These are phyloP conservation scores for Adiantum capillusveneris DNA, from an alignment of 75 land plant genomes.

Conservation along the genomic window DNA sequence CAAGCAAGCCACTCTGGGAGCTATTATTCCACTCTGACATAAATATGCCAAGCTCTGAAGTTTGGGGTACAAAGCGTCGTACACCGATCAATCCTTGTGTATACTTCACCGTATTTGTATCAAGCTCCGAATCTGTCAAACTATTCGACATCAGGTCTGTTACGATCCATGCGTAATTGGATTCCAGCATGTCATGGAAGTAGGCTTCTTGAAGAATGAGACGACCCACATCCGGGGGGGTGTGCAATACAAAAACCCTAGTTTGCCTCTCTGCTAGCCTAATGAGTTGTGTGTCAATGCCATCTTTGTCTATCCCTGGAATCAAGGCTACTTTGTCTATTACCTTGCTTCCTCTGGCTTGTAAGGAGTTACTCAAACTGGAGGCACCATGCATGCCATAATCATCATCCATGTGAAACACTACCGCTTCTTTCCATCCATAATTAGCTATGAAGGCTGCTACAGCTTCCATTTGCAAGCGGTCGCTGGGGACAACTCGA, in stretches of 20 bases:
- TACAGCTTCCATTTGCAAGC: slow-evolving; percentile 18
- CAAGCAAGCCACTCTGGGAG: background rate
- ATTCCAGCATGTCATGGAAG: background rate
- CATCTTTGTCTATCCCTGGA: background rate
- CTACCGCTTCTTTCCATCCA: slow-evolving; percentile 22
- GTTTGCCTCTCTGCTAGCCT: background rate
- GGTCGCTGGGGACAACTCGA: slow-evolving; percentile 21
- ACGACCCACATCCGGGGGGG: background rate
- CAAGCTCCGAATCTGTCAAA: background rate
- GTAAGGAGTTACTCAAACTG: background rate
- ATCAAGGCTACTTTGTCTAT: background rate
- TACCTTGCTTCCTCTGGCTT: background rate
- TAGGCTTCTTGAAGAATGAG: slow-evolving; percentile 1
- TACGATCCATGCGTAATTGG: slow-evolving; percentile 12
- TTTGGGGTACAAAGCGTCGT: background rate
- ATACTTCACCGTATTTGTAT: background rate
- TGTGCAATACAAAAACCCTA: slow-evolving; percentile 10
- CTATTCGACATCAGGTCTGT: slow-evolving; percentile 4
- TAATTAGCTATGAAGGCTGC: slow-evolving; percentile 14
- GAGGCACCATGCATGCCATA: slow-evolving; percentile 18
- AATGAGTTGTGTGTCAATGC: background rate
- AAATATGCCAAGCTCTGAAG: background rate
- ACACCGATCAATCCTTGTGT: slow-evolving; percentile 9
- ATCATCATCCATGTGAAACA: slow-evolving; percentile 18
- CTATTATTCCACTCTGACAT: background rate